Conservation (phyloP, 2,329 filamentous ascomycete species). For the Claviceps sp. region DNA sequence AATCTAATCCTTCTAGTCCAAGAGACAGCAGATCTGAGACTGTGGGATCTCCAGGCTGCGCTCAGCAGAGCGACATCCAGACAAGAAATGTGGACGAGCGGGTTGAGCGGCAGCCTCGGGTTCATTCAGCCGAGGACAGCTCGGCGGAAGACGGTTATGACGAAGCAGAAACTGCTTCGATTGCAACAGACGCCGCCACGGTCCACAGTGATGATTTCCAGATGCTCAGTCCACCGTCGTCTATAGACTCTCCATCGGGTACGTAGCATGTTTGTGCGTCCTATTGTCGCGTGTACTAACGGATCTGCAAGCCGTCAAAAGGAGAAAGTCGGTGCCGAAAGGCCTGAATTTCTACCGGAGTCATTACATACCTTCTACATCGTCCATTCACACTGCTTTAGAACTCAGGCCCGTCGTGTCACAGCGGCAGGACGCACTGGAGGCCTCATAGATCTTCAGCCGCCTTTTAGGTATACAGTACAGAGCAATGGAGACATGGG, state of each 20-base stretch:
- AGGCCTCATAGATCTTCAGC: too few relatives aligned
- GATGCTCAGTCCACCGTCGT: conserved; percentile 4
- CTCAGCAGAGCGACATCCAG: background rate
- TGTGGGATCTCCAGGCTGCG: background rate
- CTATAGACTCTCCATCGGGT: background rate
- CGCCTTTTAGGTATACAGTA: too few relatives aligned
- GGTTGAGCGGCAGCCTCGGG: background rate
- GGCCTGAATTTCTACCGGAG: background rate
- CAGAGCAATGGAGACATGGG: too few relatives aligned
- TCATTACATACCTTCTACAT: conserved; percentile 11
- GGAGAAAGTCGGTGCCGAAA: background rate
- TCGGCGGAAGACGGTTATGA: background rate
- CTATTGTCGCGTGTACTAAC: background rate
- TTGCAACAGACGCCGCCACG: conserved; percentile 18
- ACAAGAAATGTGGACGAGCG: background rate
- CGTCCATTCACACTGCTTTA: conserved; percentile 7
- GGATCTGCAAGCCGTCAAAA: background rate
- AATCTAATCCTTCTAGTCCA: conserved; percentile 11
- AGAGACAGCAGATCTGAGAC: background rate
- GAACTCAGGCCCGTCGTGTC: background rate
- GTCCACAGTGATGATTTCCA: conserved; percentile 24
- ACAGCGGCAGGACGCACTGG: background rate
- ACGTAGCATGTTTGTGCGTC: background rate
- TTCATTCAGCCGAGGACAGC: background rate
- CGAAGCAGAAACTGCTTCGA: conserved; percentile 9